Evolutionary conservation across 139 green algal genomes (phyloP).

Genomic region (Volvox reticuliferus): DNA sequence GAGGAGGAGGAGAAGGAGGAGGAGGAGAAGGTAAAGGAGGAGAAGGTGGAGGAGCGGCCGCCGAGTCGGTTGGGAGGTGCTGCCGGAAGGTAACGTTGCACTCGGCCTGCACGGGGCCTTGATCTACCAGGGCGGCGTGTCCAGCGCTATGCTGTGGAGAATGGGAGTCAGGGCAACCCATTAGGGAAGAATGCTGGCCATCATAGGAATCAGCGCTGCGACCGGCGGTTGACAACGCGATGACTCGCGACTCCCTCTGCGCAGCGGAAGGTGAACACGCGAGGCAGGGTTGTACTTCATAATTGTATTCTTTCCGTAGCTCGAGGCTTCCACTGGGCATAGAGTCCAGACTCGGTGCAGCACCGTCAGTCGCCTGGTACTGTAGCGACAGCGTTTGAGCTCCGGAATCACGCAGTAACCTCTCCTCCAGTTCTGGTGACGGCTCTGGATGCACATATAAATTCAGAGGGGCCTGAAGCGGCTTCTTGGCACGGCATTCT

Average conservation of each 20-base stretch:
- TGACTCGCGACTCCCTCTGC: background rate
- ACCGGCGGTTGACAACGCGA: background rate
- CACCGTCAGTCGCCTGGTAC: background rate
- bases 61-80: background rate
- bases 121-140: background rate
- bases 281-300: background rate
- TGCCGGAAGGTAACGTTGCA: background rate
- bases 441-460: slow-evolving; percentile 23
- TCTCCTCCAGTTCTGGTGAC: slow-evolving; percentile 1
- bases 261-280: background rate
- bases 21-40: too few species aligned
- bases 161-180: background rate
- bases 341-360: background rate
- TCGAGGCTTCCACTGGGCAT: background rate
- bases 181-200: background rate
- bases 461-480: background rate
- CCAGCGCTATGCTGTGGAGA: background rate
- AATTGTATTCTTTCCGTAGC: background rate
- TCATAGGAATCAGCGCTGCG: background rate
- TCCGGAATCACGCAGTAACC: background rate
- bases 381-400: background rate
- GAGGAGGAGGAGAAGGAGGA: too few species aligned
- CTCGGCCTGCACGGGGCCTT: background rate
- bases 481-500: background rate
- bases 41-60: background rate